A percentile compares a stretch with the other conserved stretches of the same genome.
Conservation (phyloP, 352 stramenopile genomes). For the Phytophthora palmivora region DNA sequence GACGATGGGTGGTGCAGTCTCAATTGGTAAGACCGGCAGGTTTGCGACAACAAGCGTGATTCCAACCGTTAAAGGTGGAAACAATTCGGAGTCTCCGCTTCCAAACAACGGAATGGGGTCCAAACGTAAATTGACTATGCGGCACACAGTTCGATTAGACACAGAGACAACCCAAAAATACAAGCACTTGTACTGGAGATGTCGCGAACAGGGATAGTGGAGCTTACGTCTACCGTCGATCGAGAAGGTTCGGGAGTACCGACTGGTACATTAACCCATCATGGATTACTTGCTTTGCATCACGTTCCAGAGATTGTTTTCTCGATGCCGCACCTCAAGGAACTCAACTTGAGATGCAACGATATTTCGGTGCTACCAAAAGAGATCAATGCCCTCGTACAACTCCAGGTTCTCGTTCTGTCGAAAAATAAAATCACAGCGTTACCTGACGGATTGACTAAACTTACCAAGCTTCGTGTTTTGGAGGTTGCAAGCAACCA, state of each 20-base stretch:
- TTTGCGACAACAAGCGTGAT: constrained; percentile 26
- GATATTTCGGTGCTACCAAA: constrained; percentile 61
- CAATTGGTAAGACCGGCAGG: constrained; percentile 20
- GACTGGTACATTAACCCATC: constrained; percentile 58
- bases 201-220: constrained; percentile 52
- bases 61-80: constrained; percentile 1
- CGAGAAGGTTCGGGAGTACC: constrained; percentile 44
- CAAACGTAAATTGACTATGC: constrained; percentile 46
- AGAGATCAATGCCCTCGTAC: constrained; percentile 58
- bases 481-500: constrained; percentile 70
- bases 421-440: constrained; percentile 70
- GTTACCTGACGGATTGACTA: constrained; percentile 53
- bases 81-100: constrained; percentile 5
- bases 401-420: constrained; percentile 55
- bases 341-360: constrained; percentile 76
- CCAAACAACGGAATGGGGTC: constrained; percentile 13
- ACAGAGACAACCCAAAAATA: constrained; percentile 37
- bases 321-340: constrained; percentile 59
- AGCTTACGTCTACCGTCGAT: constrained; percentile 67
- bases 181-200: constrained; percentile 62
- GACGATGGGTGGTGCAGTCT: constrained; percentile 39
- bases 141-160: constrained; percentile 41
- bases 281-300: constrained; percentile 53
- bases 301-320: constrained; percentile 68
- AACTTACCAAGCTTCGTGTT: constrained; percentile 54